Evolutionary conservation across 2,329 filamentous ascomycete species (phyloP).

Genomic region (Pyricularia grisea): DNA sequence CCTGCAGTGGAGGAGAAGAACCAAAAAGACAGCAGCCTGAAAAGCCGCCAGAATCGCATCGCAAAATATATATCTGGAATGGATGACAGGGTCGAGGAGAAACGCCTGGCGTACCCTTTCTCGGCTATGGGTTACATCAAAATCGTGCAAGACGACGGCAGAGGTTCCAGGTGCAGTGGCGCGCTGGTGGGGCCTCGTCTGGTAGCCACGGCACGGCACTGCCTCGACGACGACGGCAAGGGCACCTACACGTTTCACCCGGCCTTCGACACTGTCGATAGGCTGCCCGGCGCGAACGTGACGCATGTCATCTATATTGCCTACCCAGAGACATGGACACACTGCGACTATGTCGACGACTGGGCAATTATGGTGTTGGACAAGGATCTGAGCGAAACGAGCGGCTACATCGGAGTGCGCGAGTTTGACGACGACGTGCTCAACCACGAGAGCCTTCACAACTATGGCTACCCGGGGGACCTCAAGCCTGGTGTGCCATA

Average conservation of each 20-base stretch:
- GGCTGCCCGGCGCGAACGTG: not conserved
- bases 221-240: not conserved
- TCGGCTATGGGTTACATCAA: not conserved
- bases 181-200: not conserved
- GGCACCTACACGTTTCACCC: not conserved
- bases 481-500: not conserved
- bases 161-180: not conserved
- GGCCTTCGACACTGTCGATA: not conserved
- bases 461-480: slow-evolving; percentile 2
- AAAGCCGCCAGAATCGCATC: not conserved
- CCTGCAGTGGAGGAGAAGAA: not conserved
- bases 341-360: slow-evolving; percentile 1
- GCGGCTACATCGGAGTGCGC: slow-evolving; percentile 1
- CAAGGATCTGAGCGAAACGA: not conserved
- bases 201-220: slow-evolving; percentile 2
- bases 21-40: not conserved
- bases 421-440: not conserved
- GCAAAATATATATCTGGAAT: not conserved
- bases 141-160: not conserved
- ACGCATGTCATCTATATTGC: not conserved
- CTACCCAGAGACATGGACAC: not conserved
- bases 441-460: not conserved
- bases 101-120: slow-evolving; percentile 1
- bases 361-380: not conserved
- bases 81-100: not conserved